A percentile compares a stretch with the other conserved stretches of the same genome.
phyloP scores from a whole-genome alignment of 1,284 basidiomycete genomes.

The Cutaneotrichosporon sp. region DNA sequence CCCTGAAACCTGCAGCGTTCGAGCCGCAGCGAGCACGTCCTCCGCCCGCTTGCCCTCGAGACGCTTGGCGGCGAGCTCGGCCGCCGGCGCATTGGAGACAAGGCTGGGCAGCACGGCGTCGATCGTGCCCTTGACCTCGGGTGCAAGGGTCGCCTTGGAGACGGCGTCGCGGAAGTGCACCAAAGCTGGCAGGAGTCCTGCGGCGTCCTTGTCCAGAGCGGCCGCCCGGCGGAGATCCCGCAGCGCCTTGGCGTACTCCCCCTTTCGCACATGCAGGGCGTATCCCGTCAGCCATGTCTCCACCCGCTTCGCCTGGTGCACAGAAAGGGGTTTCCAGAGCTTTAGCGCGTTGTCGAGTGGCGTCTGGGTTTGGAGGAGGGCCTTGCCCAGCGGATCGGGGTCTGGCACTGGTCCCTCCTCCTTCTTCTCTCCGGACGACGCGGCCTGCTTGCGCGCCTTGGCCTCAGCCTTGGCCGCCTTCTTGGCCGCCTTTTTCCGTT shows the following conservation, averaged over 20 bases:
- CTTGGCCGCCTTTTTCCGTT: conserved; percentile 63
- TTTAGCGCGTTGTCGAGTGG: conserved; percentile 73
- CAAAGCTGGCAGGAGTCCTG: conserved; percentile 67
- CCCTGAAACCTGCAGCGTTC: conserved; percentile 53
- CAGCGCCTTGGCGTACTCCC: conserved; percentile 72
- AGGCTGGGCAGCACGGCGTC: conserved; percentile 52
- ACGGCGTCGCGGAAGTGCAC: conserved; percentile 61
- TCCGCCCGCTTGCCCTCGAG: conserved; percentile 53
- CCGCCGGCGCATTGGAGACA: conserved; percentile 53
- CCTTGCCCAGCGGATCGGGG: conserved; percentile 75
- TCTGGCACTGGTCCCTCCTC: conserved; percentile 57
- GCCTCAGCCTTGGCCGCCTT: conserved; percentile 88
- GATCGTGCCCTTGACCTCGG: conserved; percentile 45
- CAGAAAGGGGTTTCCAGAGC: conserved; percentile 64
- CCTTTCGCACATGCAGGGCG: conserved; percentile 74
- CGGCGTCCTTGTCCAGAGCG: conserved; percentile 57
- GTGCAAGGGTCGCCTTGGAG: conserved; percentile 21
- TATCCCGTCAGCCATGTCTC: conserved; percentile 72
- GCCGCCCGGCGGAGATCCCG: conserved; percentile 64
- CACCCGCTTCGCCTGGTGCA: conserved; percentile 55
- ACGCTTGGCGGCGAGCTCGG: conserved; percentile 62
- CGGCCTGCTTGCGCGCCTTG: conserved; percentile 63
- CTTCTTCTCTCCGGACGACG: conserved; percentile 67
- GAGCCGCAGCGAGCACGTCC: conserved; percentile 61
- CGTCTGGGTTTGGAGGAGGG: conserved; percentile 61